phyloP scores from a whole-genome alignment of 2,329 filamentous ascomycete species.

The Aspergillus sergii region DNA sequence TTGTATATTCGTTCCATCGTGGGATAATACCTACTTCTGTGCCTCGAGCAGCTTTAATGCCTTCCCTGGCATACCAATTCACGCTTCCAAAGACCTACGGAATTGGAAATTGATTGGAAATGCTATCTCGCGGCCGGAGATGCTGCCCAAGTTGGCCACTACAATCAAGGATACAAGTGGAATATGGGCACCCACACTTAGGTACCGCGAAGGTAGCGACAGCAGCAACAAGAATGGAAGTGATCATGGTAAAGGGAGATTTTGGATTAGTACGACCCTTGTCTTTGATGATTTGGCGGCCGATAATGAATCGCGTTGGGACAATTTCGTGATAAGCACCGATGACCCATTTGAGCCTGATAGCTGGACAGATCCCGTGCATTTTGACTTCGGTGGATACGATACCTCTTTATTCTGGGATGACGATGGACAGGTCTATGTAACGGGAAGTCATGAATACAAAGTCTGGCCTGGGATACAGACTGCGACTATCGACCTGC shows the following conservation, averaged over 20 bases:
- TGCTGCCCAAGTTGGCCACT: constrained; percentile 38
- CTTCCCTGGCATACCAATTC: constrained; percentile 50
- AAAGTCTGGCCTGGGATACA: constrained; percentile 5
- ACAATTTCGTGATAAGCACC: constrained; percentile 23
- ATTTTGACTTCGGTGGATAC: constrained; percentile 15
- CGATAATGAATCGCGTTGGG: not conserved
- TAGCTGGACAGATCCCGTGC: constrained; percentile 20
- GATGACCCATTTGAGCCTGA: constrained; percentile 15
- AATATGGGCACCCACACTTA: constrained; percentile 45
- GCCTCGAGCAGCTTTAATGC: constrained; percentile 48
- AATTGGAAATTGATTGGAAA: constrained; percentile 24
- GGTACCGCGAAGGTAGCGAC: constrained; percentile 45
- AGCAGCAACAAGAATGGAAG: constrained; percentile 13
- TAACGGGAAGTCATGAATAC: constrained; percentile 12
- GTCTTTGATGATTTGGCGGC: not conserved
- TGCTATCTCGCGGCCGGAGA: constrained; percentile 30
- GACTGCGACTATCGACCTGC: constrained; percentile 31
- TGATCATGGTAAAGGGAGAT: not conserved
- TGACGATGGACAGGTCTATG: constrained; percentile 19
- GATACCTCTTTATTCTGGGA: constrained; percentile 29
- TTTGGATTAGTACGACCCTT: constrained; percentile 30
- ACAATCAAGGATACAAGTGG: constrained; percentile 31
- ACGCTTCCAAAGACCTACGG: constrained; percentile 46
- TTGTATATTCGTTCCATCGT: constrained; percentile 43
- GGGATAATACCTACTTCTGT: constrained; percentile 47